A percentile compares a stretch with the other conserved stretches of the same genome.
These are phyloP conservation scores for Xenoacremonium recifei DNA, from an alignment of 2,329 filamentous ascomycete species.

Conservation along the genomic window DNA sequence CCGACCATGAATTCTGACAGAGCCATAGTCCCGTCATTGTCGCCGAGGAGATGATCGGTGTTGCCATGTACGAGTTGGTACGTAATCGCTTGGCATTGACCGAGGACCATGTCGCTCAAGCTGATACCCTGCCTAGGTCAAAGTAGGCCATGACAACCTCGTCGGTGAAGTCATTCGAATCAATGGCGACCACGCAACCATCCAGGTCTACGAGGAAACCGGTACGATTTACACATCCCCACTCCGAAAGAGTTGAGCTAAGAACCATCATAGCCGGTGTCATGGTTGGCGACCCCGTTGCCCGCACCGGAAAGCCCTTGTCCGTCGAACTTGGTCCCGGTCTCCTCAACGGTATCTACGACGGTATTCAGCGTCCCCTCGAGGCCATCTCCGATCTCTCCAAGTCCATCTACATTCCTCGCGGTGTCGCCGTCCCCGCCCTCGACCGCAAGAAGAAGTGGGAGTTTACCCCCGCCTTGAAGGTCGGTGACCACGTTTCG, in stretches of 20 bases:
- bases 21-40: constrained; percentile 85
- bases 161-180: constrained; percentile 98
- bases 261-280: constrained; percentile 70
- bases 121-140: constrained; percentile 57
- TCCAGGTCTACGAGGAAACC: constrained; percentile 99
- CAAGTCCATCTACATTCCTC: constrained; percentile 94
- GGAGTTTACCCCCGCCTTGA: constrained; percentile 89
- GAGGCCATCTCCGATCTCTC: constrained; percentile 75
- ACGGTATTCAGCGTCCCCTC: constrained; percentile 95
- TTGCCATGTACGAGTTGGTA: constrained; percentile 99
- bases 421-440: constrained; percentile 83
- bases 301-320: constrained; percentile 88
- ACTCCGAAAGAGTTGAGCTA: constrained; percentile 9
- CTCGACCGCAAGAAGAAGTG: constrained; percentile 91
- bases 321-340: constrained; percentile 97
- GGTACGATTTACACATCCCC: constrained; percentile 52
- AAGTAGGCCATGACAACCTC: constrained; percentile 86
- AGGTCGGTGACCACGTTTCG: constrained; percentile 95
- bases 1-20: constrained; percentile 1
- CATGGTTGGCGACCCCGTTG: constrained; percentile 90
- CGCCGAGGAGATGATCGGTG: constrained; percentile 97
- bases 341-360: constrained; percentile 98
- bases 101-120: constrained; percentile 10
- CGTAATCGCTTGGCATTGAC: constrained; percentile 29
- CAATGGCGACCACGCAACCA: constrained; percentile 90